Conservation (phyloP, 1,284 basidiomycete genomes). For the Ustilago sp. region DNA sequence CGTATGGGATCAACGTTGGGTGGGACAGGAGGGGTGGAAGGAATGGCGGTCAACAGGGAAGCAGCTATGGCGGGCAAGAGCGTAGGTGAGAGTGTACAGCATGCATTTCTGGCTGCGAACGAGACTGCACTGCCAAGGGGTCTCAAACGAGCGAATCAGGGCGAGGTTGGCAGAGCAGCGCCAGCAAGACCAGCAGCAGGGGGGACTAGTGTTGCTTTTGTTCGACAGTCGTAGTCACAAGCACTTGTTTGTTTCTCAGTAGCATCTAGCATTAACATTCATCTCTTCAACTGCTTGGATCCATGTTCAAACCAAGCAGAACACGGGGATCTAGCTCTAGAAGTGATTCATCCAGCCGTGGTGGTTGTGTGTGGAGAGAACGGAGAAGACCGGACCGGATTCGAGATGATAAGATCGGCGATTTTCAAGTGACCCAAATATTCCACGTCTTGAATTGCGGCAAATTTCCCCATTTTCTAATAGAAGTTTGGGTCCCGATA, state of each 20-base stretch:
- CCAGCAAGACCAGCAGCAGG: neutral
- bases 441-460: no score
- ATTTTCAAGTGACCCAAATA: neutral
- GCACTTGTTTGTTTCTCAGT: neutral
- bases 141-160: neutral
- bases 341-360: no score
- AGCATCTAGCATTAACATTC: neutral
- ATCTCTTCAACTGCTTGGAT: no score
- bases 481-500: no score
- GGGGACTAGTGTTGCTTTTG: neutral
- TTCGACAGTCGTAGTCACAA: neutral
- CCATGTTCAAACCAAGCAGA: no score
- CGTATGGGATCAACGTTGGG: neutral
- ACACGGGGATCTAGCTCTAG: no score
- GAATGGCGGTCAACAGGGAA: neutral
- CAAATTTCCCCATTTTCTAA: neutral
- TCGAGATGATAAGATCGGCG: neutral
- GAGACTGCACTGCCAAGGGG: neutral
- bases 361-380: neutral
- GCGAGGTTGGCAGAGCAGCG: neutral
- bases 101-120: neutral
- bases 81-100: neutral
- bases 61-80: neutral
- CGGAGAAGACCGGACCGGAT: neutral
- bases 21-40: constrained; percentile 1